A percentile compares a stretch with the other conserved stretches of the same genome.
These are phyloP conservation scores for Stagonosporopsis rhizophila DNA, from an alignment of 2,329 filamentous ascomycete species.

Conservation along the genomic window DNA sequence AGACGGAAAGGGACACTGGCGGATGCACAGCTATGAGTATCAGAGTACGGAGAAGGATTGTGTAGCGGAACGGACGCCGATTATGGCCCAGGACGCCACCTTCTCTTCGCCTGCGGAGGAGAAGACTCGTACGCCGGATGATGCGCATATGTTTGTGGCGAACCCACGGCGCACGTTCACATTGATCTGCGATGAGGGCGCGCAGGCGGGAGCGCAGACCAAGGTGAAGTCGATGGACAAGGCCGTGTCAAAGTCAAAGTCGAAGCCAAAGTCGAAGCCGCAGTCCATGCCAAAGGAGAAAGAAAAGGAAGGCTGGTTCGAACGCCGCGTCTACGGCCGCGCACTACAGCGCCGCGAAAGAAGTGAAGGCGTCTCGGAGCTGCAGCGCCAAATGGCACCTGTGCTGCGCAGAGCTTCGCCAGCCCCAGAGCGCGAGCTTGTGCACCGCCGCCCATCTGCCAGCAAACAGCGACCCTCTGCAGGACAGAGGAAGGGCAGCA, in stretches of 20 bases:
- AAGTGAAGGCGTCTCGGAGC: not conserved
- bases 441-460: not conserved
- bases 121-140: not conserved
- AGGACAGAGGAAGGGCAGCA: not conserved
- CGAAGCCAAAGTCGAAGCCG: not conserved
- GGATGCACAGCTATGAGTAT: slow-evolving; percentile 1
- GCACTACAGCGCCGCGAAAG: not conserved
- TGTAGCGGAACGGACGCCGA: not conserved
- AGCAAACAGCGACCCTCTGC: not conserved
- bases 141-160: slow-evolving; percentile 24
- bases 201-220: not conserved
- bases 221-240: not conserved
- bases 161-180: slow-evolving; percentile 30
- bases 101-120: not conserved
- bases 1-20: slow-evolving; percentile 6
- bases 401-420: slow-evolving; percentile 10
- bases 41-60: slow-evolving; percentile 16
- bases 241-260: not conserved
- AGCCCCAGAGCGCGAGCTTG: not conserved
- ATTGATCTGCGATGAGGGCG: slow-evolving; percentile 6
- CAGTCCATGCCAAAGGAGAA: not conserved
- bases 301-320: slow-evolving; percentile 6
- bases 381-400: slow-evolving; percentile 16
- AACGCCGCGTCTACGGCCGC: not conserved
- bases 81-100: not conserved